phyloP scores from a whole-genome alignment of 352 stramenopile genomes.

The Thalassiosira oceanica region DNA sequence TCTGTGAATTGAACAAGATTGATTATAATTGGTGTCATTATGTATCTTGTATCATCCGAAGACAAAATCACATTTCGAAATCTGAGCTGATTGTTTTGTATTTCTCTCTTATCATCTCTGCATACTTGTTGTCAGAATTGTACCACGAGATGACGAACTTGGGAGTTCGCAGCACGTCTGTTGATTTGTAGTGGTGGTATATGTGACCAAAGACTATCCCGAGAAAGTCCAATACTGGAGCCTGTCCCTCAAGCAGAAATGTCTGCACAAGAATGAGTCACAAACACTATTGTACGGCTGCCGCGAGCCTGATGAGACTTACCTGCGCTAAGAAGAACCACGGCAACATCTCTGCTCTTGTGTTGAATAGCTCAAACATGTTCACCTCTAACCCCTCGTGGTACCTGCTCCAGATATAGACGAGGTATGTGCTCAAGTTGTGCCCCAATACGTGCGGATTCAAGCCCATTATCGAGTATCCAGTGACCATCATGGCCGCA shows the following conservation, averaged over 20 bases:
- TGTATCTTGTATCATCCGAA: too few relatives aligned
- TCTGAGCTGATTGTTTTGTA: constrained; percentile 80
- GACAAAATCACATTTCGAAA: constrained; percentile 76
- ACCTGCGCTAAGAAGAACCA: constrained; percentile 82
- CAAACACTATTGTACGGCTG: too few relatives aligned
- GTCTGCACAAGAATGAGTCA: too few relatives aligned
- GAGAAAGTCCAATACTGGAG: constrained; percentile 79
- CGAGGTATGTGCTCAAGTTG: constrained; percentile 82
- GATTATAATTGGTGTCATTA: too few relatives aligned
- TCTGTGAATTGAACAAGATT: constrained; percentile 17
- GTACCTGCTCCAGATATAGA: constrained; percentile 81
- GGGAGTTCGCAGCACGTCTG: constrained; percentile 60
- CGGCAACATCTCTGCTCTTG: constrained; percentile 73
- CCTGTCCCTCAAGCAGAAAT: constrained; percentile 81
- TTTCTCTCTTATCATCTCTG: constrained; percentile 58
- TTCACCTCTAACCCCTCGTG: constrained; percentile 81
- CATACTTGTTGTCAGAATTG: constrained; percentile 53
- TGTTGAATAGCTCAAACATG: constrained; percentile 83
- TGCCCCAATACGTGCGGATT: constrained; percentile 77
- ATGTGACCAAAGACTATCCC: constrained; percentile 84
- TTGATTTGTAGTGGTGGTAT: constrained; percentile 78
- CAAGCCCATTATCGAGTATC: constrained; percentile 67
- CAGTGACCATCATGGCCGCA: constrained; percentile 64
- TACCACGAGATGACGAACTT: constrained; percentile 75
- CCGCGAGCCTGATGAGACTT: too few relatives aligned